These are phyloP conservation scores for Candida wancherniae DNA, from an alignment of 805 yeast species.

Conservation along the genomic window DNA sequence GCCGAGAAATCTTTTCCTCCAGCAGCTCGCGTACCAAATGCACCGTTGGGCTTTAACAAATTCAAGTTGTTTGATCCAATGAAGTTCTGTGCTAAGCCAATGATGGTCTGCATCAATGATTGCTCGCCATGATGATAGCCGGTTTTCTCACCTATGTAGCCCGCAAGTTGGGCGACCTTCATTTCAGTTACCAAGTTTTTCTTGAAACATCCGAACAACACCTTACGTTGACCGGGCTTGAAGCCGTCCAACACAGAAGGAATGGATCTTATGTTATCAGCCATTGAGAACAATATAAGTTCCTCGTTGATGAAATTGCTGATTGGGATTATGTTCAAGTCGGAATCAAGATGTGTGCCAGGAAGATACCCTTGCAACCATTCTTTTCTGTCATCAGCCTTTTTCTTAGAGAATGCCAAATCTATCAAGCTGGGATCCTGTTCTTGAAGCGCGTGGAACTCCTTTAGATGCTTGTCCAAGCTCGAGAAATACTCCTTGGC, in stretches of 20 bases:
- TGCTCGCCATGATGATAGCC: slow-evolving; percentile 95
- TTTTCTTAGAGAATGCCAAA: slow-evolving; percentile 88
- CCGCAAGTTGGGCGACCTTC: slow-evolving; percentile 87
- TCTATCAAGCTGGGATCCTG: slow-evolving; percentile 78
- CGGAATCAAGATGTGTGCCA: slow-evolving; percentile 87
- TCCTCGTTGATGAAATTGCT: slow-evolving; percentile 94
- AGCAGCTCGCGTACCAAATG: slow-evolving; percentile 90
- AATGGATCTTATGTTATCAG: slow-evolving; percentile 92
- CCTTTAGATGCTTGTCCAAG: slow-evolving; percentile 79
- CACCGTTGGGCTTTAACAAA: slow-evolving; percentile 83
- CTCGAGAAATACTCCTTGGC: slow-evolving; percentile 84
- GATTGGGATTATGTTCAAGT: slow-evolving; percentile 72
- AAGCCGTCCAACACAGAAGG: slow-evolving; percentile 93
- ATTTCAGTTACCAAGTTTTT: slow-evolving; percentile 71
- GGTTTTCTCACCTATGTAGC: slow-evolving; percentile 82
- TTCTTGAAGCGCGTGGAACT: slow-evolving; percentile 74
- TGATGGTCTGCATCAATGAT: slow-evolving; percentile 81
- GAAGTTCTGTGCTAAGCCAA: slow-evolving; percentile 92
- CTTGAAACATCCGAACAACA: slow-evolving; percentile 81
- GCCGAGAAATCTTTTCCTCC: slow-evolving; percentile 99
- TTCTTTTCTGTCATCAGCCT: slow-evolving; percentile 95
- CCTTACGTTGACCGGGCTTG: slow-evolving; percentile 96
- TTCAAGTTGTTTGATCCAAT: slow-evolving; percentile 90
- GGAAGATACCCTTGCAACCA: slow-evolving; percentile 91
- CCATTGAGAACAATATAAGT: slow-evolving; percentile 90